A percentile compares a stretch with the other conserved stretches of the same genome.
phyloP scores from a whole-genome alignment of 106 monocot species.

The Allium fistulosum region DNA sequence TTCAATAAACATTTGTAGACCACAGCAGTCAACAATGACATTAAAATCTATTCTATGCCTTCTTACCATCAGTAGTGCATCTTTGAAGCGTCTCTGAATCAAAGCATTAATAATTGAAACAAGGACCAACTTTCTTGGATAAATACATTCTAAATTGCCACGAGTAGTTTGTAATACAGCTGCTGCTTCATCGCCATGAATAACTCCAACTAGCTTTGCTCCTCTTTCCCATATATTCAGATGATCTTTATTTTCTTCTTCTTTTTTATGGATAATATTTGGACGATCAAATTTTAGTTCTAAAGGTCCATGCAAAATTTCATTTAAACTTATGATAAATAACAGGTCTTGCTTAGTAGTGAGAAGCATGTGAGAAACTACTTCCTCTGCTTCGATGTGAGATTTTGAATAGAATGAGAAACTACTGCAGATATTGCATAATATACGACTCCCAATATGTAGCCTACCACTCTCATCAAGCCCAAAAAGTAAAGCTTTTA shows the following conservation, averaged over 20 bases:
- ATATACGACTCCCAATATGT: constrained; percentile 41
- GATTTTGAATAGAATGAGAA: constrained; percentile 72
- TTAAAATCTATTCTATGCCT: constrained; percentile 97
- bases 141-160: constrained; percentile 89
- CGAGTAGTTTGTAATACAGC: constrained; percentile 74
- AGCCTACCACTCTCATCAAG: constrained; percentile 77
- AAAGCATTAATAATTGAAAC: constrained; percentile 71
- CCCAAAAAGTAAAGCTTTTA: constrained; percentile 56
- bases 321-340: constrained; percentile 55
- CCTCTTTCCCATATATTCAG: constrained; percentile 87
- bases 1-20: constrained; percentile 61
- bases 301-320: constrained; percentile 49
- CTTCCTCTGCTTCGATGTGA: constrained; percentile 20
- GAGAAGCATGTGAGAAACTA: constrained; percentile 70
- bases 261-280: constrained; percentile 9
- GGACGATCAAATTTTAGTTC: constrained; percentile 34
- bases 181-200: constrained; percentile 95
- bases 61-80: constrained; percentile 85
- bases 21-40: constrained; percentile 86
- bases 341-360: constrained; percentile 83
- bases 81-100: constrained; percentile 54
- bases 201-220: constrained; percentile 72
- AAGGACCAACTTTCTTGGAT: constrained; percentile 89
- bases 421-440: constrained; percentile 68
- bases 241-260: constrained; percentile 39